These are phyloP conservation scores for Tephrocybe sp. DNA, from an alignment of 768 basidiomycete species.

Conservation along the genomic window DNA sequence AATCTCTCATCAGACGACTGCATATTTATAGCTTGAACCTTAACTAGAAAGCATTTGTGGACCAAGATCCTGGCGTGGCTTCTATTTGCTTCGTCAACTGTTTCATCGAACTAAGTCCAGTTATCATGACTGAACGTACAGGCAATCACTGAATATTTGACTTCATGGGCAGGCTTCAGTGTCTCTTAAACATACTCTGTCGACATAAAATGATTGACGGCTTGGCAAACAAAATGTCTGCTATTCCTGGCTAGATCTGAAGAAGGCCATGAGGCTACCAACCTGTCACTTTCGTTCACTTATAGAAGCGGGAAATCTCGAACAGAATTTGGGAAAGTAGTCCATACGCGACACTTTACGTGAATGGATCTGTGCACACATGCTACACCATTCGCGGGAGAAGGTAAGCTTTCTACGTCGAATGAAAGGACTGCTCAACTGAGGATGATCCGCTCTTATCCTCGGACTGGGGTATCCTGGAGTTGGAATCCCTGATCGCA, in stretches of 20 bases:
- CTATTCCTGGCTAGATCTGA: not conserved
- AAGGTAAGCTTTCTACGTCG: conserved; percentile 6
- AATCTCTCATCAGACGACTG: conserved; percentile 7
- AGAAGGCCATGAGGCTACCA: conserved; percentile 8
- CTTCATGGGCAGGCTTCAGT: too few species aligned
- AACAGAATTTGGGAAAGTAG: not conserved
- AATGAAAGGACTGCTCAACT: conserved; percentile 4
- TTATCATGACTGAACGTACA: too few species aligned
- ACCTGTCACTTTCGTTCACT: not conserved
- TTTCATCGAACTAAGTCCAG: too few species aligned
- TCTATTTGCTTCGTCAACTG: not conserved
- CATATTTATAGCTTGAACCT: conserved; percentile 8
- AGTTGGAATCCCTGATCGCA: not conserved
- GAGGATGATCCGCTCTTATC: conserved; percentile 4
- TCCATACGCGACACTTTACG: not conserved
- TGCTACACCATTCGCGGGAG: conserved; percentile 13
- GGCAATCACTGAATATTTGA: too few species aligned
- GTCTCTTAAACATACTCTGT: not conserved
- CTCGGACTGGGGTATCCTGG: not conserved
- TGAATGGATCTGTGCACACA: not conserved
- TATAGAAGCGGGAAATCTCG: not conserved
- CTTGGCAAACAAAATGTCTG: not conserved
- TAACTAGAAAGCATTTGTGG: conserved; percentile 5
- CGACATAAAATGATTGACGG: not conserved
- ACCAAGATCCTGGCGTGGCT: conserved; percentile 2